Percentiles rank a stretch among this genome's conserved stretches.
Evolutionary conservation across 257 asterid genomes (phyloP).

Genomic region (Gentiana macrophylla): DNA sequence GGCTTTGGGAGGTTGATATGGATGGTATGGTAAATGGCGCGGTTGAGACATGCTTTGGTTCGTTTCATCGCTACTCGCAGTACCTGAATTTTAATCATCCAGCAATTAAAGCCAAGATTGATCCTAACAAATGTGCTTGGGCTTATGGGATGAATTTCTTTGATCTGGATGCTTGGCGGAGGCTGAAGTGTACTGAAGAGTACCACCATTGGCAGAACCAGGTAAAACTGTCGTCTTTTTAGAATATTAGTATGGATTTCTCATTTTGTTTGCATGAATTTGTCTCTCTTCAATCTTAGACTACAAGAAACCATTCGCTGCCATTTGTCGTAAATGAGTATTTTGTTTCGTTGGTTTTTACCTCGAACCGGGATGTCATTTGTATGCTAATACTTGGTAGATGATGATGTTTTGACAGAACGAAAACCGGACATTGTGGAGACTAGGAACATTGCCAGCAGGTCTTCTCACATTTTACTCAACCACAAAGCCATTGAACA

Average conservation of each 20-base stretch:
- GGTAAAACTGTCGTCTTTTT: conserved; percentile 14
- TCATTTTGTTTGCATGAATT: background rate
- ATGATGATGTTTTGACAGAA: conserved; percentile 21
- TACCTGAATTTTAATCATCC: conserved; percentile 29
- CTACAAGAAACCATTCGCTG: background rate
- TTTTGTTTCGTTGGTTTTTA: too few relatives aligned
- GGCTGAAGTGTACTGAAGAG: conserved; percentile 30
- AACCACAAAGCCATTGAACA: conserved; percentile 79
- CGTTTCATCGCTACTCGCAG: conserved; percentile 25
- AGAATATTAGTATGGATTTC: background rate
- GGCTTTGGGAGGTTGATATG: conserved; percentile 29
- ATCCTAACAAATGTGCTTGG: conserved; percentile 29
- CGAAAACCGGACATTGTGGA: conserved; percentile 69
- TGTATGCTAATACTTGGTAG: background rate
- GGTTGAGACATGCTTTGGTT: conserved; percentile 30
- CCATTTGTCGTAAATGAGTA: background rate
- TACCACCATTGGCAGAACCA: conserved; percentile 36
- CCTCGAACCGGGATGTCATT: background rate
- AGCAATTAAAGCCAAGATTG: conserved; percentile 20
- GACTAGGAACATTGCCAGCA: conserved; percentile 81
- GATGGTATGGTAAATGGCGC: conserved; percentile 36
- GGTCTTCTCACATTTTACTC: conserved; percentile 85
- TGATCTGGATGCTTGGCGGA: conserved; percentile 32
- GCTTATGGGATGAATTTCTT: conserved; percentile 34
- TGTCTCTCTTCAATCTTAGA: too few relatives aligned